phyloP scores from a whole-genome alignment of 2,329 filamentous ascomycete genomes.

The Gremmenia infestans region DNA sequence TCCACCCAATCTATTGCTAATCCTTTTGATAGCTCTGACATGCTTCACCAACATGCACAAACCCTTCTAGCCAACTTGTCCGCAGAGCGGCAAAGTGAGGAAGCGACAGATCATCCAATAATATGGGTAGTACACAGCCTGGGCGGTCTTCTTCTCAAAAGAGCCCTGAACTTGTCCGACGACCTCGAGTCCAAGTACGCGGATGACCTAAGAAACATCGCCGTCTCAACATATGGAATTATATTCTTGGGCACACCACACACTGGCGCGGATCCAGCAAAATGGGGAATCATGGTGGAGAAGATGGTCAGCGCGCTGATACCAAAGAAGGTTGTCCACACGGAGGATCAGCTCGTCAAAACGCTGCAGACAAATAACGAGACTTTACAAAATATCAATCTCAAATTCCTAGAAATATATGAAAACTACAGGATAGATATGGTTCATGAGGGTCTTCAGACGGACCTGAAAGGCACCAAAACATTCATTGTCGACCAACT shows the following conservation, averaged over 20 bases:
- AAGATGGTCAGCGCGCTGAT: slow-evolving; percentile 61
- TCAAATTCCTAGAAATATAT: slow-evolving; percentile 66
- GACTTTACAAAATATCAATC: slow-evolving; percentile 69
- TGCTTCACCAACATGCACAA: slow-evolving; percentile 67
- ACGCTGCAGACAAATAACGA: slow-evolving; percentile 71
- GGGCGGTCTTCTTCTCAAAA: slow-evolving; percentile 68
- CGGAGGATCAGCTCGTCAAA: slow-evolving; percentile 61
- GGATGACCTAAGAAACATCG: slow-evolving; percentile 63
- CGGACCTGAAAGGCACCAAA: slow-evolving; percentile 60
- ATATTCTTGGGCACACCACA: slow-evolving; percentile 76
- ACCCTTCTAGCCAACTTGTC: slow-evolving; percentile 59
- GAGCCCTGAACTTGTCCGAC: slow-evolving; percentile 62
- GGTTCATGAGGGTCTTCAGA: slow-evolving; percentile 70
- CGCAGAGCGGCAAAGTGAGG: slow-evolving; percentile 55
- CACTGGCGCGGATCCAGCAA: slow-evolving; percentile 61
- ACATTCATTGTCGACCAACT: slow-evolving; percentile 63
- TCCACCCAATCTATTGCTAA: slow-evolving; percentile 6
- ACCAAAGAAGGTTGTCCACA: slow-evolving; percentile 61
- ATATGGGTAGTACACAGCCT: slow-evolving; percentile 73
- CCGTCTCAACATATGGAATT: slow-evolving; percentile 69
- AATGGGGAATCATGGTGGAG: slow-evolving; percentile 64
- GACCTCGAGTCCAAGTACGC: slow-evolving; percentile 54
- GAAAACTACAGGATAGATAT: slow-evolving; percentile 69
- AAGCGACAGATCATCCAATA: slow-evolving; percentile 58
- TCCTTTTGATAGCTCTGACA: slow-evolving; percentile 52